phyloP scores from a whole-genome alignment of 2,329 filamentous ascomycete species.

The Ophiostoma australiae region DNA sequence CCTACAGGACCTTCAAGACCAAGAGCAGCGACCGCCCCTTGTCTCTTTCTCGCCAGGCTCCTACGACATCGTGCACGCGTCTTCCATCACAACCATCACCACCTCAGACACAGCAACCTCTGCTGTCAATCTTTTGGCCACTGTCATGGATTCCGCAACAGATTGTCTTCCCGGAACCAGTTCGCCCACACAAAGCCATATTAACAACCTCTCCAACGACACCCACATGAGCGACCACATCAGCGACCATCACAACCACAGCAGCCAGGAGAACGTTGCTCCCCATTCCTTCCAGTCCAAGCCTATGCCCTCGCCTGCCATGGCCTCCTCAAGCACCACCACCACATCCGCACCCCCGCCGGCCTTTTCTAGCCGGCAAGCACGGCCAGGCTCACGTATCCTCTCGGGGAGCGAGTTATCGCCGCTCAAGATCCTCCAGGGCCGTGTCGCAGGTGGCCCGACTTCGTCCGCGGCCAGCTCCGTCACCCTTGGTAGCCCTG shows the following conservation, averaged over 20 bases:
- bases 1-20: neutral
- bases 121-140: constrained; percentile 4
- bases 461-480: constrained; percentile 28
- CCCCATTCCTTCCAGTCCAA: constrained; percentile 32
- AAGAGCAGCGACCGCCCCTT: neutral
- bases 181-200: constrained; percentile 26
- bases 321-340: constrained; percentile 36
- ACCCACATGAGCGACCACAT: constrained; percentile 6
- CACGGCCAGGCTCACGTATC: constrained; percentile 42
- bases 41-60: neutral
- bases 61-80: constrained; percentile 33
- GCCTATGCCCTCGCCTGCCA: constrained; percentile 8
- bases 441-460: constrained; percentile 18
- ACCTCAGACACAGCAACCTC: neutral
- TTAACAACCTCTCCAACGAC: neutral
- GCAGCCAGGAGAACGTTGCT: constrained; percentile 42
- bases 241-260: constrained; percentile 14
- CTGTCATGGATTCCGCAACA: constrained; percentile 22
- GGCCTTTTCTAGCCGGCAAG: constrained; percentile 21
- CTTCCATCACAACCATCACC: constrained; percentile 25
- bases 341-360: neutral
- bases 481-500: constrained; percentile 21
- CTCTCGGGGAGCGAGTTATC: constrained; percentile 54
- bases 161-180: constrained; percentile 28
- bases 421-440: constrained; percentile 51